These are phyloP conservation scores for Trichoderma brevicompactum DNA, from an alignment of 2,329 filamentous ascomycete genomes.

Conservation along the genomic window DNA sequence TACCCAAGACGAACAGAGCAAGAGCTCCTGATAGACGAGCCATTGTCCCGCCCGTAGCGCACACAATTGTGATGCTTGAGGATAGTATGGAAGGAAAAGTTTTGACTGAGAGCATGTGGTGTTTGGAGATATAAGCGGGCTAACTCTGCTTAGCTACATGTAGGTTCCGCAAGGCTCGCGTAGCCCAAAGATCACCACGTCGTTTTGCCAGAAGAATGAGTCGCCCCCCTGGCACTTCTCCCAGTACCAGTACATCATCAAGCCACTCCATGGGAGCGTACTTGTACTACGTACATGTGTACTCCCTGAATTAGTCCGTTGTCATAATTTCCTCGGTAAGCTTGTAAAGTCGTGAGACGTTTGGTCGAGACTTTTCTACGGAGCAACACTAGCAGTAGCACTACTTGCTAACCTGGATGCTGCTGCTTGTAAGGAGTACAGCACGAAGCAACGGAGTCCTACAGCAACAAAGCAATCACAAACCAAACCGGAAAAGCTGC, in stretches of 20 bases:
- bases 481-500: background rate
- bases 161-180: constrained; percentile 2
- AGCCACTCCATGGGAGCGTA: background rate
- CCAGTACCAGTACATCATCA: background rate
- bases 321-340: background rate
- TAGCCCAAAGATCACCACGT: constrained; percentile 2
- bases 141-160: constrained; percentile 9
- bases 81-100: background rate
- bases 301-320: background rate
- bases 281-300: too few species aligned
- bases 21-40: constrained; percentile 13
- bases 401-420: too few species aligned
- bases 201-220: background rate
- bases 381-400: too few species aligned
- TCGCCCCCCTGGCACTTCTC: background rate
- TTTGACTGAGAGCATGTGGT: constrained; percentile 1
- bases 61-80: background rate
- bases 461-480: background rate
- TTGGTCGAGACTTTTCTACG: background rate
- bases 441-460: too few species aligned
- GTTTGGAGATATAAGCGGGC: constrained; percentile 8
- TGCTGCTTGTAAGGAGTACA: too few species aligned
- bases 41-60: constrained; percentile 16
- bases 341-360: constrained; percentile 3
- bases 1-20: constrained; percentile 14